Base-by-base conservation (phyloP, 768 basidiomycete species). In the Erythrobasidium yunnanense region DNA sequence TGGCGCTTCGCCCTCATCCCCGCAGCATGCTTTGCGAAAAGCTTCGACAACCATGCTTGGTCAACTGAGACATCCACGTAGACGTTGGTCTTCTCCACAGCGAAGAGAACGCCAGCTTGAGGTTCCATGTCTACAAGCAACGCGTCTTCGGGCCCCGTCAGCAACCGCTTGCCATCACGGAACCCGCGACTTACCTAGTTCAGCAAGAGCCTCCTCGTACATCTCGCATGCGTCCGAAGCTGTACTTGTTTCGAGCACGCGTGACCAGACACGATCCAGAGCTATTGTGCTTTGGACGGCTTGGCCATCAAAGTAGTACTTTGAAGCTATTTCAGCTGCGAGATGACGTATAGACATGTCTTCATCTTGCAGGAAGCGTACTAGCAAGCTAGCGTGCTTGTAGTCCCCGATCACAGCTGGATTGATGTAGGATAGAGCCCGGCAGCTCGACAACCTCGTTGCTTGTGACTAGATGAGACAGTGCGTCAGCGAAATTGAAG, bases 331-430 rank as follows among this genome's bases (percentile, higher is more conserved):
- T 6, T 4, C 23, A 17, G n/a, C 30, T 5, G 67, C 67, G 4
- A 34, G 32, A 15, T 15, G 15, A 2, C 67, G 46, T 4, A 68
- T 45, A n/a, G 52, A 49, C 33, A 49, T 20, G 20, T 68, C 60
- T 18, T 68, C 67, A 42, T 68, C 67, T 53, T 68, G 67, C 49
- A 68, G 51, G 15, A 62, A 32, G 2, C 32, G 27, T 2, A 65
- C 30, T 11, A 68, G 58, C 20, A 53, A 35, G 5, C 23, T 23
- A 15, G 7, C 55, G 30, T 56, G 35, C 5, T 35, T 29, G 30
- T 23, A 56, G n/a, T 23, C 30, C 29, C n/a, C n/a, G n/a, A n/a
- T n/a, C n/a, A n/a, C n/a, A n/a, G n/a, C n/a, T n/a, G n/a, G n/a
- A n/a, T n/a, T n/a, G n/a, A n/a, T n/a, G n/a, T n/a, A n/a, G n/a